Base-by-base conservation (phyloP, 169 alveolate genomes). In the Cryptosporidium tyzzeri region DNA sequence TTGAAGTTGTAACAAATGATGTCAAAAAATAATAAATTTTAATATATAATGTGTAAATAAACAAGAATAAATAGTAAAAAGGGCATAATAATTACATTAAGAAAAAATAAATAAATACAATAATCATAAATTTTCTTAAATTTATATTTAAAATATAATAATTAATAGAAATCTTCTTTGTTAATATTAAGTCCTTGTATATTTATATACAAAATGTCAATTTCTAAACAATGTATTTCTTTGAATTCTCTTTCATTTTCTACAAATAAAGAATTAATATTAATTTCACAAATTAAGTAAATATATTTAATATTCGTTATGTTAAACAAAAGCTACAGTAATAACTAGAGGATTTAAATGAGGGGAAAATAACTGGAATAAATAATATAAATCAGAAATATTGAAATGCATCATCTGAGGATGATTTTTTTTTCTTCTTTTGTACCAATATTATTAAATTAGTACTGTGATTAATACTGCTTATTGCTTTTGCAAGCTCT, bases 1-100 rank as follows among this genome's bases (percentile, higher is more conserved):
- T 80, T 29, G 69, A 80, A 31, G 89, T 80, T n/a, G 89, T 80
- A 12, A 62, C 89, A 8, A 80, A 65, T 44, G 23, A 45, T 10
- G 80, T 80, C 18, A 59, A 62, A 7, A 62, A n/a, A n/a, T 80
- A 53, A 62, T 10, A 39, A 26, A 29, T 14, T 18, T 2, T 33
- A 31, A 33, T 37, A 33, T 21, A 33, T 67, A 31, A 67, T 65
- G 3, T 29, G 8, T 65, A 6, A 1, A 26, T 18, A 0, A 29
- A 71, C 9, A 5, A 48, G 16, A 71, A 8, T 4, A 29, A 37
- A 7, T 23, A 4, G 41, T 2, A 3, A 61, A 18, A 61, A 61
- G 39, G 18, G 41, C 23, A 3, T 3, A 48, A 14, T 14, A 48
- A 48, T 14, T 14, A 14, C 55, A 48, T 0, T 14, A 14, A 16